phyloP scores from a whole-genome alignment of 2,329 filamentous ascomycete species.

The Colletotrichum shisoi region DNA sequence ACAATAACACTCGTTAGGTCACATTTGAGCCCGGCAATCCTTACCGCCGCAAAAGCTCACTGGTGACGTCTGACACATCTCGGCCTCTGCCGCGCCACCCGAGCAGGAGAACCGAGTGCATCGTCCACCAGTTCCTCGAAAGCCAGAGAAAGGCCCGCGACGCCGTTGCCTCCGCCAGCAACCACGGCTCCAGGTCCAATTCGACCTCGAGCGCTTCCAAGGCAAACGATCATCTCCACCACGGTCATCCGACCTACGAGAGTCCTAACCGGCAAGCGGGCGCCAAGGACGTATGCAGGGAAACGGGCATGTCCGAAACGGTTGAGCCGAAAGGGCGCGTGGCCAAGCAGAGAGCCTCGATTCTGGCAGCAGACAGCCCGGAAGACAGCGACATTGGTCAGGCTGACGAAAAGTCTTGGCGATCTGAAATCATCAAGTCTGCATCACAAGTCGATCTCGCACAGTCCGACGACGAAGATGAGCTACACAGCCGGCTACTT shows the following conservation, averaged over 20 bases:
- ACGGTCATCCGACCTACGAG: slow-evolving; percentile 45
- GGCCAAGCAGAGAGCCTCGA: slow-evolving; percentile 70
- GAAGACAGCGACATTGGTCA: slow-evolving; percentile 59
- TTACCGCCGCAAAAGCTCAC: slow-evolving; percentile 72
- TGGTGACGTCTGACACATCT: slow-evolving; percentile 61
- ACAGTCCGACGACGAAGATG: slow-evolving; percentile 44
- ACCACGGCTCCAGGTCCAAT: slow-evolving; percentile 41
- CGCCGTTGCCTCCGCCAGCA: slow-evolving; percentile 41
- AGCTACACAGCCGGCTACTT: slow-evolving; percentile 73
- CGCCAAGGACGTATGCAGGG: slow-evolving; percentile 42
- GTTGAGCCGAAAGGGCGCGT: slow-evolving; percentile 56
- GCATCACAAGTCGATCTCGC: slow-evolving; percentile 53
- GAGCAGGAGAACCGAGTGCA: slow-evolving; percentile 62
- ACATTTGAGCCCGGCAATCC: slow-evolving; percentile 68
- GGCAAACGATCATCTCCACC: slow-evolving; percentile 40
- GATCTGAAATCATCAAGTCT: slow-evolving; percentile 56
- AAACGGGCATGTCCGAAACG: slow-evolving; percentile 44
- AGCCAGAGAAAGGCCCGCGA: slow-evolving; percentile 56
- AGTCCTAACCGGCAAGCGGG: slow-evolving; percentile 34
- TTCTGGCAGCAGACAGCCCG: slow-evolving; percentile 58
- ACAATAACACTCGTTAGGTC: slow-evolving; percentile 53
- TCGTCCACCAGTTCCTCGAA: slow-evolving; percentile 72
- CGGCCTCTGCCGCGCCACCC: slow-evolving; percentile 49
- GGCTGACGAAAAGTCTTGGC: slow-evolving; percentile 65
- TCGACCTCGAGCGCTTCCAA: slow-evolving; percentile 33